Base-by-base conservation (phyloP, 257 asterid species). In the Vinca minor region DNA sequence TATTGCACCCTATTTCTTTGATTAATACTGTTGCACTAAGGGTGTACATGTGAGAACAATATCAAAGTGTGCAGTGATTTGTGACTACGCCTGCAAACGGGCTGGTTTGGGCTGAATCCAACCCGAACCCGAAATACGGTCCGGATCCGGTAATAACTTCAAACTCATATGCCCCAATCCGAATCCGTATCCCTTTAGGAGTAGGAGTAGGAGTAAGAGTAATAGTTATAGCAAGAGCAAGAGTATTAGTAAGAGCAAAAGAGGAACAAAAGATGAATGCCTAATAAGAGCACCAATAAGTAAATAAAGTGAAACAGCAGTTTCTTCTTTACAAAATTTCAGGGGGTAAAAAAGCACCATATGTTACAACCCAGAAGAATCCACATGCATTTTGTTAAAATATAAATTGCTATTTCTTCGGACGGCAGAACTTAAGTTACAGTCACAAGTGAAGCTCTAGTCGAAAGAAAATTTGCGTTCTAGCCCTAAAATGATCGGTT, bases 391-490 rank as follows among this genome's bases (percentile, higher is more conserved):
- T 28, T 46, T 6, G 75, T 57, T 47, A 71, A n/a, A 54, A 38
- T 50, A 48, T 38, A 21, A 10, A 47, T 13, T 23, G 28, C 34
- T 18, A 26, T 21, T 25, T 17, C 39, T 69, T 26, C 35, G 25
- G 15, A 59, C 20, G 28, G 62, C 62, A 64, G 34, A 73, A 74
- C 75, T 68, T 72, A 74, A 59, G 56, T 48, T 69, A 63, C 62
- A 63, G 69, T 66, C 47, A 66, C 42, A 18, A 56, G 11, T 49
- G 50, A 59, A 59, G 64, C 79, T 73, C 76, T 56, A 58, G 71
- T 63, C 79, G 77, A 83, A 80, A 88, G 64, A 53, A 55, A 0
- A 20, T 62, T 67, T 28, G 62, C 60, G 67, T 71, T 69, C 69
- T 68, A 62, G 62, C 50, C 66, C 72, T 80, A 82, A 67, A 66